Evolutionary conservation across 768 basidiomycete species (phyloP).

Genomic region (Leccinum obscurum): DNA sequence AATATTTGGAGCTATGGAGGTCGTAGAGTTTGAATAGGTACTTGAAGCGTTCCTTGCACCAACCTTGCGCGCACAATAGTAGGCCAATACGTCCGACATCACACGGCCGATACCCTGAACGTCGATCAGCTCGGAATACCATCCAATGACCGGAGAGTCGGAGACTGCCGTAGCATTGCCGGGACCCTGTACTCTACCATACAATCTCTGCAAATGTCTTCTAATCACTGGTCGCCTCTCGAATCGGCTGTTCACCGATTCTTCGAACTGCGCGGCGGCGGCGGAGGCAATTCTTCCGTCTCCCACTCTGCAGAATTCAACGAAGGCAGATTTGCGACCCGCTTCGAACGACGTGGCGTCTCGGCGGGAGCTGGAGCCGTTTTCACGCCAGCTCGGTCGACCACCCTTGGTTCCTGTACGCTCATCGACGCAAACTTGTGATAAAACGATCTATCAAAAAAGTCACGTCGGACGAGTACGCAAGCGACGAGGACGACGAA

Average conservation of each 20-base stretch:
- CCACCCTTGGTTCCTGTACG: conserved; percentile 28
- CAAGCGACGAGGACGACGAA: too few species aligned
- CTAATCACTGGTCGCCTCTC: not conserved
- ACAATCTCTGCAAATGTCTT: too few species aligned
- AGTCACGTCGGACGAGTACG: not conserved
- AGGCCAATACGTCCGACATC: too few species aligned
- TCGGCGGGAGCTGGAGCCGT: conserved; percentile 1
- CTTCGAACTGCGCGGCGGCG: conserved; percentile 33
- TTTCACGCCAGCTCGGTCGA: conserved; percentile 4
- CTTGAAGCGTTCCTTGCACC: too few species aligned
- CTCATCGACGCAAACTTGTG: conserved; percentile 30
- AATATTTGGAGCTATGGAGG: too few species aligned
- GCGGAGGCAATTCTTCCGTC: conserved; percentile 49
- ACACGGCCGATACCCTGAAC: too few species aligned
- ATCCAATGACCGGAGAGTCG: too few species aligned
- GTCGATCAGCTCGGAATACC: too few species aligned
- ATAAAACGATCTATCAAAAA: conserved; percentile 19
- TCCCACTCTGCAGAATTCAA: conserved; percentile 54
- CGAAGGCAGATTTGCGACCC: conserved; percentile 43
- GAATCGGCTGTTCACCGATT: conserved; percentile 1
- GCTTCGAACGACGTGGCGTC: conserved; percentile 23
- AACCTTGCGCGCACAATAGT: too few species aligned
- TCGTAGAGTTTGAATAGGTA: too few species aligned
- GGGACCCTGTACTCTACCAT: too few species aligned
- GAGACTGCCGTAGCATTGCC: too few species aligned